A percentile compares a stretch with the other conserved stretches of the same genome.
phyloP scores from a whole-genome alignment of 345 rosid genomes.

The Linum lewisii region DNA sequence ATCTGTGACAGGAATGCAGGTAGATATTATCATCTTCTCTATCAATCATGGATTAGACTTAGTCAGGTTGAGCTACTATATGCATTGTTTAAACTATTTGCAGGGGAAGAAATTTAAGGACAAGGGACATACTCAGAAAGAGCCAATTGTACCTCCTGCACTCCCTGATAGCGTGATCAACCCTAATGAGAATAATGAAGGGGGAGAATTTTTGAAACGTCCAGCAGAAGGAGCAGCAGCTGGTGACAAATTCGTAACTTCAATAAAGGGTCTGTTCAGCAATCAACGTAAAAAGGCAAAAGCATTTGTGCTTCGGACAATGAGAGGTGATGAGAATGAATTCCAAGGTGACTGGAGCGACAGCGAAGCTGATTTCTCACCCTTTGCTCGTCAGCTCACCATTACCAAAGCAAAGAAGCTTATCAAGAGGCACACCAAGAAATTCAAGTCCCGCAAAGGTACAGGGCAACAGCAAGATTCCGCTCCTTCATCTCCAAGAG shows the following conservation, averaged over 20 bases:
- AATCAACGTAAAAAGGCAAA: conserved; percentile 89
- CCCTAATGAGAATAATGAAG: conserved; percentile 68
- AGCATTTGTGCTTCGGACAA: conserved; percentile 86
- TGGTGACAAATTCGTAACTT: conserved; percentile 94
- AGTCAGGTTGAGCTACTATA: too few species aligned
- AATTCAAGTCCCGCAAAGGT: conserved; percentile 81
- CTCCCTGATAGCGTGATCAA: conserved; percentile 62
- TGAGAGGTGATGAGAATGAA: conserved; percentile 92
- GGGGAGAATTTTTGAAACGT: conserved; percentile 77
- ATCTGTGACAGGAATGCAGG: conserved; percentile 99
- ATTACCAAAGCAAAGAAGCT: conserved; percentile 84
- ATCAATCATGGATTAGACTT: too few species aligned
- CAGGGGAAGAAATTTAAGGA: conserved; percentile 97
- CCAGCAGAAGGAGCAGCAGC: conserved; percentile 48
- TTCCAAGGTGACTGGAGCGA: conserved; percentile 92
- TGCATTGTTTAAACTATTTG: too few species aligned
- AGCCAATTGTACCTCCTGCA: conserved; percentile 28
- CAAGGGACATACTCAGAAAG: conserved; percentile 52
- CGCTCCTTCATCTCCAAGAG: conserved; percentile 71
- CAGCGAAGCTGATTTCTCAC: conserved; percentile 74
- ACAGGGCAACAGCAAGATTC: conserved; percentile 48
- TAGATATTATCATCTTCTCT: conserved; percentile 11
- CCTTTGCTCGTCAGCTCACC: conserved; percentile 82
- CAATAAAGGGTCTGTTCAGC: conserved; percentile 78
- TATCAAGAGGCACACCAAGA: conserved; percentile 79